Conservation (phyloP, 2,329 filamentous ascomycete genomes). For the Chrysoporthe puriensis region DNA sequence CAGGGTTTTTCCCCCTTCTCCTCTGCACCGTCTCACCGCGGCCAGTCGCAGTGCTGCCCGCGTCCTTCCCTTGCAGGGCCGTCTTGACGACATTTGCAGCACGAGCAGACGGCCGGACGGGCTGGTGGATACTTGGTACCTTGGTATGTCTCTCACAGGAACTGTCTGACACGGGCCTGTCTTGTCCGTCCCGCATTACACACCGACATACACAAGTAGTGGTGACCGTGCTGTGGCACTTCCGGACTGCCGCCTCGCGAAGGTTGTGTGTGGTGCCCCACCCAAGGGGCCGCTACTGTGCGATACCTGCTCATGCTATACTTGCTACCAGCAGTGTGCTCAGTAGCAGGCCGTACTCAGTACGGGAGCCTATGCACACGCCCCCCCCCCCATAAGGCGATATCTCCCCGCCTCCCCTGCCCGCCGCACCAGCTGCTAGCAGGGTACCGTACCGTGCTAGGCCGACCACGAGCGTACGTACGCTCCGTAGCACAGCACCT, state of each 20-base stretch:
- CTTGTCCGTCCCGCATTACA: neutral
- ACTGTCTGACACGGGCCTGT: neutral
- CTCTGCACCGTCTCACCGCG: no score
- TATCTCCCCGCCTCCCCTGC: neutral
- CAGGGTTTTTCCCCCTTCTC: neutral
- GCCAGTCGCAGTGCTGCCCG: no score
- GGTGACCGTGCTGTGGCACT: no score
- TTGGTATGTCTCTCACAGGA: neutral
- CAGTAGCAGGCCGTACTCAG: neutral
- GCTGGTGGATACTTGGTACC: no score
- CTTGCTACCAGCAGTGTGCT: neutral
- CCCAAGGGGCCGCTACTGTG: no score
- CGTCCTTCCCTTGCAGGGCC: neutral
- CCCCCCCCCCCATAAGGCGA: neutral
- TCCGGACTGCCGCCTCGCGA: no score
- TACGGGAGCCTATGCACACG: neutral
- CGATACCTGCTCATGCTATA: neutral
- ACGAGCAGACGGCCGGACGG: neutral
- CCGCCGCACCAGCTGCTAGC: neutral
- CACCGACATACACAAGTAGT: no score
- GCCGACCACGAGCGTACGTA: neutral
- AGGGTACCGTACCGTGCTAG: neutral
- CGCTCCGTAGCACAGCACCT: neutral
- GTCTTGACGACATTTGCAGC: neutral
- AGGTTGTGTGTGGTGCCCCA: no score